Conservation (phyloP, 805 yeast genomes). For the Myxozyma sirexii region DNA sequence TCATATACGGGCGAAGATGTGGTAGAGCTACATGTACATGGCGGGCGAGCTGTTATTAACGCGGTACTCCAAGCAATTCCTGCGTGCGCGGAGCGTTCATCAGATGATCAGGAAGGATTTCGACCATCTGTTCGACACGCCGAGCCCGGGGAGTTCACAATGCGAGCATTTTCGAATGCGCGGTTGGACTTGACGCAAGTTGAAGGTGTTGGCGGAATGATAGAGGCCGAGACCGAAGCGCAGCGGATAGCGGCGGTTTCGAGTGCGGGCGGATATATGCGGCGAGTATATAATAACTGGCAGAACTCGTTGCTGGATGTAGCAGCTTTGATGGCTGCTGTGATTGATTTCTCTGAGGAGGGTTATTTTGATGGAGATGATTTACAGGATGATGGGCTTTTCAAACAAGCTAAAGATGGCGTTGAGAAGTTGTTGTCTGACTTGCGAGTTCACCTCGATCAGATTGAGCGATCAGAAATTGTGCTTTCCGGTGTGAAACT, state of each 20-base stretch:
- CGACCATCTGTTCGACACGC: slow-evolving; percentile 65
- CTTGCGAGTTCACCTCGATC: slow-evolving; percentile 48
- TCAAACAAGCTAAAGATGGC: slow-evolving; percentile 52
- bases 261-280: slow-evolving; percentile 72
- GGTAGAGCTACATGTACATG: slow-evolving; percentile 89
- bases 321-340: slow-evolving; percentile 78
- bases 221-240: slow-evolving; percentile 91
- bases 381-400: slow-evolving; percentile 48
- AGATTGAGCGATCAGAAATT: slow-evolving; percentile 61
- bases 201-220: slow-evolving; percentile 85
- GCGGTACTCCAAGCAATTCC: slow-evolving; percentile 67
- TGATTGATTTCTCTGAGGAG: slow-evolving; percentile 95
- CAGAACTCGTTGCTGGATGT: slow-evolving; percentile 62
- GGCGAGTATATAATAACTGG: slow-evolving; percentile 62
- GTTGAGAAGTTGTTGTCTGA: slow-evolving; percentile 51
- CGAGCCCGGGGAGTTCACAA: slow-evolving; percentile 89
- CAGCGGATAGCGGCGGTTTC: slow-evolving; percentile 76
- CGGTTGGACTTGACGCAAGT: slow-evolving; percentile 83
- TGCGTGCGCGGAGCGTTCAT: slow-evolving; percentile 2
- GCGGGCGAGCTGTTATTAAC: slow-evolving; percentile 82
- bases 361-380: slow-evolving; percentile 61
- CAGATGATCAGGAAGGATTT: not conserved
- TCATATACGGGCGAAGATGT: slow-evolving; percentile 93
- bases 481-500: slow-evolving; percentile 72
- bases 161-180: slow-evolving; percentile 82